Evolutionary conservation across 192 early-diverging fungal genomes (phyloP).

Genomic region (Coemansia sp.): DNA sequence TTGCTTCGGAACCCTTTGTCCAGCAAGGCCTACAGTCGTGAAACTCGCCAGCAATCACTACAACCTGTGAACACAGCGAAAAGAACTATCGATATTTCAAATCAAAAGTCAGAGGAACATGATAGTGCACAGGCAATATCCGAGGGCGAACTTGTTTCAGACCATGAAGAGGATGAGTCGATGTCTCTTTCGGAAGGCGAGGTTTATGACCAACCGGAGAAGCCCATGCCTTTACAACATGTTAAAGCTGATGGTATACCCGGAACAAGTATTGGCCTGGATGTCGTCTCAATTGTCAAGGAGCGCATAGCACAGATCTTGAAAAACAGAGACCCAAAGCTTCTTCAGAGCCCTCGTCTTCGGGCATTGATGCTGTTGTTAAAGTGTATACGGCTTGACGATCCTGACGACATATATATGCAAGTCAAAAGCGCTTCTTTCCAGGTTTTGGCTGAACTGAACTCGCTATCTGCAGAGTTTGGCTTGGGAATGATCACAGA

Average conservation of each 20-base stretch:
- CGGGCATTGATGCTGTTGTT: constrained; percentile 41
- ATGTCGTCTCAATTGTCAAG: constrained; percentile 27
- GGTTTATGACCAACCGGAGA: not conserved
- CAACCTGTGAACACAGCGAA: not conserved
- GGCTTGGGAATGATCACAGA: constrained; percentile 24
- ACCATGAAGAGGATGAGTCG: not conserved
- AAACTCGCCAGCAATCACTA: not conserved
- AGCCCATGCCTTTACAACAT: not conserved
- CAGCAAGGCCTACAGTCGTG: not conserved
- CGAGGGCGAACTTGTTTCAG: constrained; percentile 28
- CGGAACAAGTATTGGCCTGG: not conserved
- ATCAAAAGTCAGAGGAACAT: not conserved
- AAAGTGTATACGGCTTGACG: constrained; percentile 33
- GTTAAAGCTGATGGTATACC: not conserved
- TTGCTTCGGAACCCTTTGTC: not conserved
- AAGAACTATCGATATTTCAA: not conserved
- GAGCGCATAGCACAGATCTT: constrained; percentile 26
- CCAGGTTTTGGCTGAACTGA: constrained; percentile 30
- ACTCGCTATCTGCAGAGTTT: constrained; percentile 38
- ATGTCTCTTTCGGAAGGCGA: constrained; percentile 27
- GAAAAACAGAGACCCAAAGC: constrained; percentile 27
- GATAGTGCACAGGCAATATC: constrained; percentile 12
- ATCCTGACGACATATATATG: constrained; percentile 19
- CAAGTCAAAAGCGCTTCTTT: constrained; percentile 12
- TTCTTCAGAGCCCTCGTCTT: constrained; percentile 26